These are phyloP conservation scores for Xenoacremonium recifei DNA, from an alignment of 2,329 filamentous ascomycete genomes.

Conservation along the genomic window DNA sequence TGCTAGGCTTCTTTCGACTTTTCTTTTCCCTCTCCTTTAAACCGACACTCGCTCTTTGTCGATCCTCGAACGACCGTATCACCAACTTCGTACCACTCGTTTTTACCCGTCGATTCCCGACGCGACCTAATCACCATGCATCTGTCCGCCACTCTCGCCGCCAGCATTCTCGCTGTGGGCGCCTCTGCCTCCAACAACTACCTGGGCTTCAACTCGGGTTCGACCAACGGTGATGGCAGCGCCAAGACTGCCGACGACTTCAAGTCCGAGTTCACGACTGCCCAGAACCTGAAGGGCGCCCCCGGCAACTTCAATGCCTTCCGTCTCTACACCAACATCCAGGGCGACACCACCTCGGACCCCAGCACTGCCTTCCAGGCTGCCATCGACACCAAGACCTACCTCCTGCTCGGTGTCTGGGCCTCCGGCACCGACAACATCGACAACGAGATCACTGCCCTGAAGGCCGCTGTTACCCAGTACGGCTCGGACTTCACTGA, in stretches of 20 bases:
- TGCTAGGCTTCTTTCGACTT: too few species aligned
- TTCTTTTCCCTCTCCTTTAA: conserved; percentile 13
- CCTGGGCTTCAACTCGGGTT: conserved; percentile 54
- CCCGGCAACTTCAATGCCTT: conserved; percentile 58
- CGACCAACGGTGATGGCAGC: conserved; percentile 43
- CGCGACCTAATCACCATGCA: conserved; percentile 36
- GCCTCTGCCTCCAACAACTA: conserved; percentile 45
- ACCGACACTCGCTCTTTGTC: conserved; percentile 11
- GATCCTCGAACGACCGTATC: background rate
- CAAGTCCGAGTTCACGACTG: conserved; percentile 43
- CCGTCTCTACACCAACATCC: conserved; percentile 68
- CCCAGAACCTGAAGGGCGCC: conserved; percentile 33
- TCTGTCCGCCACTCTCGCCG: conserved; percentile 35
- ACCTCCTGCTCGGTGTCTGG: conserved; percentile 66
- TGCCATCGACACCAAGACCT: conserved; percentile 58
- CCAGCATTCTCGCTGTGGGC: conserved; percentile 38
- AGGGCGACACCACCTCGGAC: conserved; percentile 65
- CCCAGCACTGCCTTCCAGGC: conserved; percentile 80
- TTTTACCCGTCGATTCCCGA: background rate
- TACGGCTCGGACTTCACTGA: conserved; percentile 51
- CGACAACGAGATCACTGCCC: conserved; percentile 58
- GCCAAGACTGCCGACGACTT: conserved; percentile 54
- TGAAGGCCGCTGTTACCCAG: conserved; percentile 53
- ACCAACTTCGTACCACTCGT: background rate
- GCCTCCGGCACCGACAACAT: conserved; percentile 54